A percentile compares a stretch with the other conserved stretches of the same genome.
These are phyloP conservation scores for Ambrosiella xylebori DNA, from an alignment of 2,329 filamentous ascomycete genomes.

Conservation along the genomic window DNA sequence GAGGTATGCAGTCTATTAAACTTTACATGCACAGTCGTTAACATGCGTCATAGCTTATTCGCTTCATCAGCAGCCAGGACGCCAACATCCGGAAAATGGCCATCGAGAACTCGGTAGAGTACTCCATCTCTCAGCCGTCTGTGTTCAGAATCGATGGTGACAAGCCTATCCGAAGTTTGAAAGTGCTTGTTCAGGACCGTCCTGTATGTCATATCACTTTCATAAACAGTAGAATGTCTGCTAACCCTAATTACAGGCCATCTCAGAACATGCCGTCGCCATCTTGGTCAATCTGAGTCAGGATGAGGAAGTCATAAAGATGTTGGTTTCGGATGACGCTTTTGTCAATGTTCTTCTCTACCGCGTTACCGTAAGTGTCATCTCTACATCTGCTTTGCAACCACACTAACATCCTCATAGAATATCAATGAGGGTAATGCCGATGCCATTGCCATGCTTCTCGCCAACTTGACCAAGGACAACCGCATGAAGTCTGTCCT, in stretches of 20 bases:
- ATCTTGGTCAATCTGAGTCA: slow-evolving; percentile 76
- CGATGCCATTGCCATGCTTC: slow-evolving; percentile 73
- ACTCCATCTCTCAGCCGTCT: slow-evolving; percentile 50
- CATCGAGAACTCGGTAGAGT: slow-evolving; percentile 73
- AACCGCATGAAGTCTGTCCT: slow-evolving; percentile 55
- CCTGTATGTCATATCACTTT: slow-evolving; percentile 34
- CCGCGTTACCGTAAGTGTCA: slow-evolving; percentile 50
- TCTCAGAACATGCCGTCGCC: slow-evolving; percentile 81
- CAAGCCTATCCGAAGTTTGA: slow-evolving; percentile 69
- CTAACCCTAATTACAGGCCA: slow-evolving; percentile 38
- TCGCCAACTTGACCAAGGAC: slow-evolving; percentile 79
- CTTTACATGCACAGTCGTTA: slow-evolving; percentile 4
- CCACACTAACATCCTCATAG: slow-evolving; percentile 23
- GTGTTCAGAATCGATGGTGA: slow-evolving; percentile 74
- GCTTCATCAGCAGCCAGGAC: slow-evolving; percentile 84
- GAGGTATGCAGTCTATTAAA: slow-evolving; percentile 36
- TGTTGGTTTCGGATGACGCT: slow-evolving; percentile 57
- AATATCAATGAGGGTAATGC: slow-evolving; percentile 61
- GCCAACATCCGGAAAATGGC: slow-evolving; percentile 78
- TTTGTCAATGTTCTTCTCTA: slow-evolving; percentile 61
- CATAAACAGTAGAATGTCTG: background rate
- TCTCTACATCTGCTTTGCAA: background rate
- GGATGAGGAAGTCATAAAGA: slow-evolving; percentile 58
- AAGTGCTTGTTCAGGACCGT: slow-evolving; percentile 72
- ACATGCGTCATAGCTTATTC: slow-evolving; percentile 50